These are phyloP conservation scores for Rhynchosporium agropyri DNA, from an alignment of 2,329 filamentous ascomycete genomes.

Conservation along the genomic window DNA sequence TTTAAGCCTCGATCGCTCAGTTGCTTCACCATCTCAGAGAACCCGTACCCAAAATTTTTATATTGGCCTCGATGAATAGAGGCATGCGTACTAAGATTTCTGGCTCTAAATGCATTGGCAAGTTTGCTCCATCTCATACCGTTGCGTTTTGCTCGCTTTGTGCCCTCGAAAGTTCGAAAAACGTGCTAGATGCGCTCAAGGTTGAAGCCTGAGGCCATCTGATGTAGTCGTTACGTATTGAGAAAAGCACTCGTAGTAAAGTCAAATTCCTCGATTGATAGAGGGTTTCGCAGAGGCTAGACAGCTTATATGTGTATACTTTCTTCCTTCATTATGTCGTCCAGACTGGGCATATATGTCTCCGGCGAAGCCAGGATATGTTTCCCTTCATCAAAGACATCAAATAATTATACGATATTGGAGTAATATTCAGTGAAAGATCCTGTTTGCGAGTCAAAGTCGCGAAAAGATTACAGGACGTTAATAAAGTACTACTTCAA, in stretches of 20 bases:
- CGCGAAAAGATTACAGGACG: too few relatives aligned
- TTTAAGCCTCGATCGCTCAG: neutral
- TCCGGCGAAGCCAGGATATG: too few relatives aligned
- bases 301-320: neutral
- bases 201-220: too few relatives aligned
- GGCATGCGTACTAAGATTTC: conserved; percentile 5
- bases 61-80: conserved; percentile 8
- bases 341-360: too few relatives aligned
- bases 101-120: neutral
- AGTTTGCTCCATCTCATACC: neutral
- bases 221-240: too few relatives aligned
- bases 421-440: too few relatives aligned
- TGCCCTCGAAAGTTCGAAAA: neutral
- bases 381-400: too few relatives aligned
- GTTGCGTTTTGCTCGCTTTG: neutral
- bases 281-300: neutral
- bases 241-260: neutral
- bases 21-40: neutral
- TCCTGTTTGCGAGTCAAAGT: too few relatives aligned
- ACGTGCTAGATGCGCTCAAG: neutral
- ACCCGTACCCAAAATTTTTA: neutral
- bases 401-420: too few relatives aligned
- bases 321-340: neutral
- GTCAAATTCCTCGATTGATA: neutral
- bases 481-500: too few relatives aligned